Percentiles rank a stretch among this genome's conserved stretches.
Evolutionary conservation across 495 filamentous ascomycete genomes (phyloP).

Genomic region (Lophiostoma macrostomum): DNA sequence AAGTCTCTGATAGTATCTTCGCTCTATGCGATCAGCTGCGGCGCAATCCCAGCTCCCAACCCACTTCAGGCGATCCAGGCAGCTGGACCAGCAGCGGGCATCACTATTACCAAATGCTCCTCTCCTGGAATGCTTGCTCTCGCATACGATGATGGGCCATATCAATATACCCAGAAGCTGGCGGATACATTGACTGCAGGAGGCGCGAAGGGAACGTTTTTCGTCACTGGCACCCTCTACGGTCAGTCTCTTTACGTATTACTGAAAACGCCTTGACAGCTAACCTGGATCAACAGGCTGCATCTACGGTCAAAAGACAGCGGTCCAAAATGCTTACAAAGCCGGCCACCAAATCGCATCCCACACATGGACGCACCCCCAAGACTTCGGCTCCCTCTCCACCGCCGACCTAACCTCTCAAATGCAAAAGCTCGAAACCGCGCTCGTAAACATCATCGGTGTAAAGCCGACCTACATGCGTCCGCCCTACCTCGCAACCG

Average conservation of each 20-base stretch:
- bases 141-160: slow-evolving; percentile 34
- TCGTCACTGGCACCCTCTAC: slow-evolving; percentile 55
- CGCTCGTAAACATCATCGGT: slow-evolving; percentile 53
- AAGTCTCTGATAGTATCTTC: slow-evolving; percentile 12
- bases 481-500: slow-evolving; percentile 51
- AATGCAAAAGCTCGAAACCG: slow-evolving; percentile 51
- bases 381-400: slow-evolving; percentile 45
- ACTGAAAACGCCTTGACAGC: too few species aligned
- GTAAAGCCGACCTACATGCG: slow-evolving; percentile 55
- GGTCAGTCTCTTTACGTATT: too few species aligned
- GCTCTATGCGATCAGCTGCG: slow-evolving; percentile 10
- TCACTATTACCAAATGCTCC: slow-evolving; percentile 28
- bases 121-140: slow-evolving; percentile 22
- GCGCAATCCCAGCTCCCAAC: slow-evolving; percentile 12
- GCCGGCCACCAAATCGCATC: slow-evolving; percentile 52
- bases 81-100: slow-evolving; percentile 21
- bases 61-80: slow-evolving; percentile 19
- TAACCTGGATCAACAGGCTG: slow-evolving; percentile 37
- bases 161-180: slow-evolving; percentile 28
- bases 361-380: slow-evolving; percentile 51
- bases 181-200: slow-evolving; percentile 31
- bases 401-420: slow-evolving; percentile 45
- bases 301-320: slow-evolving; percentile 50
- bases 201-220: slow-evolving; percentile 52
- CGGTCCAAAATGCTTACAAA: slow-evolving; percentile 50